Conservation (phyloP, 768 basidiomycete genomes). For the Sporobolomyces roseus region DNA sequence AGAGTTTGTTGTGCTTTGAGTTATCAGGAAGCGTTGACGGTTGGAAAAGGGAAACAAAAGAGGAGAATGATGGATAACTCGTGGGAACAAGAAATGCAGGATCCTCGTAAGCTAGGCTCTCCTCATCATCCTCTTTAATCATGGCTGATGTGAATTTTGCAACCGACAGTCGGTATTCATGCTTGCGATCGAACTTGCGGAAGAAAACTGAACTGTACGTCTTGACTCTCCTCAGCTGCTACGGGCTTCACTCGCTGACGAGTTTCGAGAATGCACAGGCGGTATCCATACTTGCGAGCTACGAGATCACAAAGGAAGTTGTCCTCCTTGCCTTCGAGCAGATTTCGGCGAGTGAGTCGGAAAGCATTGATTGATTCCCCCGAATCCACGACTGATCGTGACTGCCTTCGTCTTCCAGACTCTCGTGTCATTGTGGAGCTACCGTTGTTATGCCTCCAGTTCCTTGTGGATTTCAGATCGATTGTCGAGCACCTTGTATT, state of each 20-base stretch:
- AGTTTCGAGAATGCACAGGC: background rate
- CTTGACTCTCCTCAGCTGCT: constrained; percentile 1
- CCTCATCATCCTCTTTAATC: background rate
- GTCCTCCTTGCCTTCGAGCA: constrained; percentile 77
- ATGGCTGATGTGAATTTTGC: background rate
- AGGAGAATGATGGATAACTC: constrained; percentile 49
- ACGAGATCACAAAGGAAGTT: constrained; percentile 75
- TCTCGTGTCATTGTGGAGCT: constrained; percentile 77
- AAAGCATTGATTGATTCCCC: background rate
- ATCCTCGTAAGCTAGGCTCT: constrained; percentile 39
- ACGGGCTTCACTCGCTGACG: background rate
- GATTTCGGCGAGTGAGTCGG: constrained; percentile 76
- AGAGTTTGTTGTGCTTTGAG: constrained; percentile 86
- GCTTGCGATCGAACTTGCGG: constrained; percentile 42
- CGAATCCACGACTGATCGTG: background rate
- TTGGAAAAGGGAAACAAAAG: constrained; percentile 61
- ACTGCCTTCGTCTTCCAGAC: constrained; percentile 49
- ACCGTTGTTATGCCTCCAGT: constrained; percentile 85
- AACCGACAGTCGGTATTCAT: constrained; percentile 24
- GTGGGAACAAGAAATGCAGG: constrained; percentile 42
- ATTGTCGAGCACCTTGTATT: constrained; percentile 75
- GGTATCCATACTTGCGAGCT: constrained; percentile 58
- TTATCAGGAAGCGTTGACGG: constrained; percentile 54
- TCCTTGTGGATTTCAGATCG: constrained; percentile 74
- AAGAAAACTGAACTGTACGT: constrained; percentile 46